Evolutionary conservation across 805 yeast species (phyloP), one percentile per base, ranked within the genome.

Genomic region (Soucietia sequanensis): DNA sequence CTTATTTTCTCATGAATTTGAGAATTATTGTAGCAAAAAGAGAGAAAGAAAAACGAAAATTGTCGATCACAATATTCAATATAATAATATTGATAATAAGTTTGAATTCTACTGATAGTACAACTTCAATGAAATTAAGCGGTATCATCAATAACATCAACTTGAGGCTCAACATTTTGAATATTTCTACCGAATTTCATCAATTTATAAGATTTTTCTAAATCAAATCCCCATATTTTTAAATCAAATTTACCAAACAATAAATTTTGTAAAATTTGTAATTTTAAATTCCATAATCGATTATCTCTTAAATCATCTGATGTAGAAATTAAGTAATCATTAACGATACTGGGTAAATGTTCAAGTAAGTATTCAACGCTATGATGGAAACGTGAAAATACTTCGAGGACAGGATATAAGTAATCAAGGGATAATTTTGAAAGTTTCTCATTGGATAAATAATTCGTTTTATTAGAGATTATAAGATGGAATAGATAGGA

Each of bases 141-240:
- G 20, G 48, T 41, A 17, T 41, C 53, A 38, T 57, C 62, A 24
- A 43, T 31, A 8, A 60, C 39, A 21, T 50, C 63, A 16, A 58
- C 66, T 24, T 35, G 36, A 0, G 58, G 53, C 10, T 30, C 35
- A 4, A 47, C 35, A 23, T 44, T 40, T 13, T 38, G 42, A 9
- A 50, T 34, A 10, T 37, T 41, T 23, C 50, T 44, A 1, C 65
- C 65, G 38, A 48, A 42, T 25, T 45, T 54, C 62, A 59, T 57
- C 13, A 44, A 23, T 24, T 33, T 36, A 15, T 46, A 56, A 6
- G 45, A 34, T 3, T 35, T 36, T 6, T 34, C 33, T 9, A 62
- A 34, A 27, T 43, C 45, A 5, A 40, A 46, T 24, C 46, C 41
- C 65, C 65, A 62, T 18, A 44, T 41, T 11, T 33, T 31, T 17